phyloP scores from a whole-genome alignment of 495 filamentous ascomycete genomes.

The Tuber borchii region DNA sequence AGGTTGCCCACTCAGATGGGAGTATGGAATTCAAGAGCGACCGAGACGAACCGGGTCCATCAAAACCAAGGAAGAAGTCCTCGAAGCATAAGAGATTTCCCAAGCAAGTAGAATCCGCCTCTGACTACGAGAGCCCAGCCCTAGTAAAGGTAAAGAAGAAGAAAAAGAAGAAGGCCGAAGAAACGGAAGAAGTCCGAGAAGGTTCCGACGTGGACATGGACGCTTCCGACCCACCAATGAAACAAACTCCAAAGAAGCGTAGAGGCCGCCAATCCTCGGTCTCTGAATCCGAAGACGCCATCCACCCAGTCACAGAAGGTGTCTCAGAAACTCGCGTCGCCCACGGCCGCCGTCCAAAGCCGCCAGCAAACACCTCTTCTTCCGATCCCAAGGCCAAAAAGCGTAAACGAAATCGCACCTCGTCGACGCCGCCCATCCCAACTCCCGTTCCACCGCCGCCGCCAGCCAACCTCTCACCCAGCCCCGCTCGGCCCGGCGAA shows the following conservation, averaged over 20 bases:
- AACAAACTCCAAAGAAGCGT: not conserved
- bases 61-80: not conserved
- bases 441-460: not conserved
- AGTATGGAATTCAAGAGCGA: not conserved
- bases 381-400: not conserved
- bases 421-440: not conserved
- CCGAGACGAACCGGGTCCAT: not conserved
- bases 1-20: not conserved
- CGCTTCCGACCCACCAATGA: not conserved
- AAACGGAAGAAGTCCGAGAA: not conserved
- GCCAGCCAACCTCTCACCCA: not conserved
- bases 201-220: not conserved
- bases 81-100: not conserved
- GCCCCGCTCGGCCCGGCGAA: not conserved
- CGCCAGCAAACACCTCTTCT: not conserved
- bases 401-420: not conserved
- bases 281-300: not conserved
- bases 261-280: not conserved
- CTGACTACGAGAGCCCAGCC: not conserved
- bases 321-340: not conserved
- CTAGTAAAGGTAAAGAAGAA: not conserved
- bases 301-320: not conserved
- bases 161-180: not conserved
- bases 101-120: not conserved
- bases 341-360: not conserved